Conservation (phyloP, 78 protist genomes). For the Dictyostelium brefeldianum region DNA sequence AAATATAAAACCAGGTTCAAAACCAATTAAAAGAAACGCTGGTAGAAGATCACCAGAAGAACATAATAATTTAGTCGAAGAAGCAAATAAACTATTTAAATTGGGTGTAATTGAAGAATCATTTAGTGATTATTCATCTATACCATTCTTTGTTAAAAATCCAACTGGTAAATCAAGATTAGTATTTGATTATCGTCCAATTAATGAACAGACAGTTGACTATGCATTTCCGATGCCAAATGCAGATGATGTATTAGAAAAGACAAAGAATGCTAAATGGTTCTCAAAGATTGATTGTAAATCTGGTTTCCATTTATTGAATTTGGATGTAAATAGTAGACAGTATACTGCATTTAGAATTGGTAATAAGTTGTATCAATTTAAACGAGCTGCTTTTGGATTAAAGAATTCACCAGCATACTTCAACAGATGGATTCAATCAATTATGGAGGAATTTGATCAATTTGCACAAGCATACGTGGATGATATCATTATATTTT, state of each 20-base stretch:
- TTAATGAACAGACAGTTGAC: not conserved
- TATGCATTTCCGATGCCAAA: not conserved
- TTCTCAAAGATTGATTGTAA: not conserved
- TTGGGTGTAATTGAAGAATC: not conserved
- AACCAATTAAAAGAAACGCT: not conserved
- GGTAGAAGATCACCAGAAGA: not conserved
- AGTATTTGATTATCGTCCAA: not conserved
- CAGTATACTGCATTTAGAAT: not conserved
- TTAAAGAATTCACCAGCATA: constrained; percentile 16
- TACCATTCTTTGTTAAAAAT: not conserved
- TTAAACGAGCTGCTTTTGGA: not conserved
- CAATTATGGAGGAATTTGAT: not conserved
- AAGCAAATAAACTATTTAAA: not conserved
- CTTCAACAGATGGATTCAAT: not conserved
- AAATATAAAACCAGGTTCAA: not conserved
- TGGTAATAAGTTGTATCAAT: not conserved
- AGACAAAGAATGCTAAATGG: not conserved
- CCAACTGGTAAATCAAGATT: not conserved
- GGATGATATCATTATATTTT: not conserved
- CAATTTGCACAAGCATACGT: not conserved
- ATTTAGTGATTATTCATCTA: not conserved
- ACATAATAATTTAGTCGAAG: not conserved
- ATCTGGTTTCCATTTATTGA: not conserved
- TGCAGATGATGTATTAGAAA: not conserved
- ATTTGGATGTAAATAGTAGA: not conserved